Conservation (phyloP, 2,329 filamentous ascomycete genomes). For the Pestalotiopsis sp. region DNA sequence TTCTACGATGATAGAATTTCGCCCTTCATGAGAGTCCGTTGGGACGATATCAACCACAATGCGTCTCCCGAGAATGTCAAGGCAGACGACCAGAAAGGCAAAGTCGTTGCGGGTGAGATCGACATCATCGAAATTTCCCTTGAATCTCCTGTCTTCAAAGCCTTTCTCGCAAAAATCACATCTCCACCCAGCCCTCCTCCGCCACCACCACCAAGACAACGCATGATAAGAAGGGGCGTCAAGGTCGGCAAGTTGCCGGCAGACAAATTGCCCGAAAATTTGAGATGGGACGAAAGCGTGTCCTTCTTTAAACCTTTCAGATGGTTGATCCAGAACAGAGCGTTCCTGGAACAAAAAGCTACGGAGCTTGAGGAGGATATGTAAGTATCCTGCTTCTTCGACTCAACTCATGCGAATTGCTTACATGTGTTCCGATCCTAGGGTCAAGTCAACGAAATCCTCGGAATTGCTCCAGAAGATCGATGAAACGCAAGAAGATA, state of each 20-base stretch:
- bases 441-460: background rate
- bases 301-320: constrained; percentile 2
- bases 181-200: background rate
- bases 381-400: background rate
- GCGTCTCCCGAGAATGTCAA: background rate
- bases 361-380: background rate
- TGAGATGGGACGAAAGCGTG: background rate
- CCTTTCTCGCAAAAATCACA: background rate
- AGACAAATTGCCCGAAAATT: background rate
- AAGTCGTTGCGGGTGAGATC: background rate
- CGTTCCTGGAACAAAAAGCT: background rate
- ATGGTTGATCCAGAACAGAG: constrained; percentile 5
- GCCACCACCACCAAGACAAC: background rate
- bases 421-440: background rate
- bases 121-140: background rate
- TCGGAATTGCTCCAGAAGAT: background rate
- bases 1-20: background rate
- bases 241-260: too few species aligned
- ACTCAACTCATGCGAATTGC: background rate
- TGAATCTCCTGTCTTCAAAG: background rate
- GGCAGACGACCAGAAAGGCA: background rate
- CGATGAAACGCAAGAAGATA: background rate
- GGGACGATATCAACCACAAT: background rate
- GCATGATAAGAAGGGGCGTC: background rate
- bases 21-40: background rate